Evolutionary conservation across 2,329 filamentous ascomycete genomes (phyloP), one percentile per base, ranked within the genome.

Genomic region (Alternaria rosae): DNA sequence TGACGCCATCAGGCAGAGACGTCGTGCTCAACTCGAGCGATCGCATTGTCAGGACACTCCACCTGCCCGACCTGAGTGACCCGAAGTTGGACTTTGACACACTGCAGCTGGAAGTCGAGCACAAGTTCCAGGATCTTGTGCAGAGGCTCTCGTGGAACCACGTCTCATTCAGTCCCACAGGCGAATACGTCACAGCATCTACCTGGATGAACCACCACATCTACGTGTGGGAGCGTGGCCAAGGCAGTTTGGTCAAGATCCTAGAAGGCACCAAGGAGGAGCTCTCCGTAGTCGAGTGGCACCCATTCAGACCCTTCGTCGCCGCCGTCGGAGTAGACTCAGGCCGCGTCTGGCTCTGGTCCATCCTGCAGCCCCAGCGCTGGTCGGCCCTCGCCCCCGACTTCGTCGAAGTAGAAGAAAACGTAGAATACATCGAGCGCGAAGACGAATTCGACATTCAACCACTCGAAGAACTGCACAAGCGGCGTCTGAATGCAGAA

Each of bases 391-490:
- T 99, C 28, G 96, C 96, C 6, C 95, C 95, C 0, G 96, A 99
- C 80, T 99, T 99, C 79, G 92, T 90, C 42, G 95, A 99, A 79
- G 93, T 99, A 13, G 95, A 99, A 80, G 95, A 99, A 80, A 99
- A 99, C 71, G 93, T 97, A 21, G 93, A 98, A 78, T 99, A 99
- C 76, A 88, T 96, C 43, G 95, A 99, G 79, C 88, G 88, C 58
- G 95, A 99, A 80, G 95, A 99, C 77, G 95, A 99, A 76, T 99
- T 99, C 72, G 96, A 99, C 78, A 96, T 98, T 59, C 95, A 98
- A 76, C 93, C 93, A 0, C 91, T 94, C 60, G 94, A 97, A 76
- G 94, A 98, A 78, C 90, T 98, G 58, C 93, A 96, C 76, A 94
- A 97, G 78, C 88, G 94, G 28, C 88, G 94, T 44, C 85, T 98